Conservation (phyloP, 192 early-diverging fungal species). For the Gorgonomyces haynaldii region DNA sequence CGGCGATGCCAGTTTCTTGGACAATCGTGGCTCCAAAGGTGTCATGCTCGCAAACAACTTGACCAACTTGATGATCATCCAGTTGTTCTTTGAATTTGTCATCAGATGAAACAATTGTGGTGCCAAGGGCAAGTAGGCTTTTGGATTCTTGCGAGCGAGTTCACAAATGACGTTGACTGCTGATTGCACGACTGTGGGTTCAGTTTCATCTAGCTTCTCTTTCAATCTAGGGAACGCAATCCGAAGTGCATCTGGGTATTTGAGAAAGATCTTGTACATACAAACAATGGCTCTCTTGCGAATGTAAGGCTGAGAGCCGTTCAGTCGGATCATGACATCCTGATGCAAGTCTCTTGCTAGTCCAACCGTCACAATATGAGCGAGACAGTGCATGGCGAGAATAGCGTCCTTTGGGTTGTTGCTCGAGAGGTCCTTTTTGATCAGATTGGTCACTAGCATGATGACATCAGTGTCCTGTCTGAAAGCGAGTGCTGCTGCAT, state of each 20-base stretch:
- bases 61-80: slow-evolving; percentile 99
- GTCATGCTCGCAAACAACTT: slow-evolving; percentile 93
- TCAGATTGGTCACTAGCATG: slow-evolving; percentile 92
- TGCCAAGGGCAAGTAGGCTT: slow-evolving; percentile 84
- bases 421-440: slow-evolving; percentile 92
- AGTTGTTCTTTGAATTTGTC: slow-evolving; percentile 87
- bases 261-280: slow-evolving; percentile 78
- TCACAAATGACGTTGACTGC: slow-evolving; percentile 96
- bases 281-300: slow-evolving; percentile 78
- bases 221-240: slow-evolving; percentile 72
- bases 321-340: slow-evolving; percentile 29
- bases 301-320: slow-evolving; percentile 77
- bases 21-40: slow-evolving; percentile 84
- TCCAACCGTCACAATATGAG: slow-evolving; percentile 84
- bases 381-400: slow-evolving; percentile 82
- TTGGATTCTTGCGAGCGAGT: slow-evolving; percentile 83
- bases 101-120: slow-evolving; percentile 87
- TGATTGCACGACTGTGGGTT: slow-evolving; percentile 88
- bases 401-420: slow-evolving; percentile 71
- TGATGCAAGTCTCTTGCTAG: slow-evolving; percentile 78
- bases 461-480: slow-evolving; percentile 87
- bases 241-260: slow-evolving; percentile 78
- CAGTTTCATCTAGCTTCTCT: slow-evolving; percentile 80
- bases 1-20: slow-evolving; percentile 75
- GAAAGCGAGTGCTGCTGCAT: slow-evolving; percentile 83